A percentile compares a stretch with the other conserved stretches of the same genome.
These are phyloP conservation scores for Eucalyptus lansdowneana DNA, from an alignment of 345 rosid species.

Conservation along the genomic window DNA sequence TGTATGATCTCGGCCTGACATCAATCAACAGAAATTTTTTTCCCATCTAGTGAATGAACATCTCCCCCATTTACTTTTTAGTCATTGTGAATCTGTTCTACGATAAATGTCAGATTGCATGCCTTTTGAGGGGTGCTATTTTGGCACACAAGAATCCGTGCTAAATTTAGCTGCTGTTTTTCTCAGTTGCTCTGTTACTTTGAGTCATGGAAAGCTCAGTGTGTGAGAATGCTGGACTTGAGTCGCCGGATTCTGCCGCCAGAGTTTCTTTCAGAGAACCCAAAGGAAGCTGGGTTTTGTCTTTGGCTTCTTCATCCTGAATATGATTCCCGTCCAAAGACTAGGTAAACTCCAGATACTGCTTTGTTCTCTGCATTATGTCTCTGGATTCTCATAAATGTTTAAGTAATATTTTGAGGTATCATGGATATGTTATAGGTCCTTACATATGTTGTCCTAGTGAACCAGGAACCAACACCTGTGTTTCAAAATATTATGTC, in stretches of 20 bases:
- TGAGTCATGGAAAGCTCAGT: constrained; percentile 37
- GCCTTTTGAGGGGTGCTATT: background rate
- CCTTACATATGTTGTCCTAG: background rate
- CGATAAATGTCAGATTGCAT: background rate
- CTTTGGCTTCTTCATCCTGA: constrained; percentile 86
- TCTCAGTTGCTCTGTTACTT: constrained; percentile 49
- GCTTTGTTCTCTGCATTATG: background rate
- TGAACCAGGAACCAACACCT: background rate
- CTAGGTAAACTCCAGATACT: constrained; percentile 33
- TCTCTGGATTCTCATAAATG: background rate
- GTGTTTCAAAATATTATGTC: background rate
- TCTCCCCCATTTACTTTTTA: background rate
- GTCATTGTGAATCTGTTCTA: background rate
- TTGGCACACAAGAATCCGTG: background rate
- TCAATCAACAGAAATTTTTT: background rate
- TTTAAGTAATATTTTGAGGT: background rate
- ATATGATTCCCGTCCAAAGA: constrained; percentile 54
- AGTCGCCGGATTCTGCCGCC: constrained; percentile 52
- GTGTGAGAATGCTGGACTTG: constrained; percentile 45
- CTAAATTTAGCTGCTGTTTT: constrained; percentile 9
- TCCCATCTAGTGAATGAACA: background rate
- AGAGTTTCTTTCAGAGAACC: constrained; percentile 44
- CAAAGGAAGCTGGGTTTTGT: constrained; percentile 70
- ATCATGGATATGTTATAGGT: background rate
- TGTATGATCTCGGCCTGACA: background rate